These are phyloP conservation scores for Sarcomyxa edulis DNA, from an alignment of 768 basidiomycete species.

Conservation along the genomic window DNA sequence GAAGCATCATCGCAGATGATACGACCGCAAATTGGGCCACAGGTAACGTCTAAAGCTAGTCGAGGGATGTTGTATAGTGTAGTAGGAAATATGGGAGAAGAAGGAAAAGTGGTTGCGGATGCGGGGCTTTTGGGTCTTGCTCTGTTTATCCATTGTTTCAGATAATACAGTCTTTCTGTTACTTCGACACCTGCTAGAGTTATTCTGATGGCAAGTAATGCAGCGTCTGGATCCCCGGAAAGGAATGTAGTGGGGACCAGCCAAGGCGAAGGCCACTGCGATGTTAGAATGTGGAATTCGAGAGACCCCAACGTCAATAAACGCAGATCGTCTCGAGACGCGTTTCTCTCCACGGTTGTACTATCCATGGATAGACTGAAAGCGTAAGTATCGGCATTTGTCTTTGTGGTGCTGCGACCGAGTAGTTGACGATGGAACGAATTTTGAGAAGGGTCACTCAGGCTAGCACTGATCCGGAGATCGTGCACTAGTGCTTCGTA, in stretches of 20 bases:
- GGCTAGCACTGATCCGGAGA: conserved; percentile 32
- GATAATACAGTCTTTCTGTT: conserved; percentile 47
- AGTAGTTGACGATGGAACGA: conserved; percentile 47
- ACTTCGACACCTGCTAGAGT: conserved; percentile 41
- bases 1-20: conserved; percentile 40
- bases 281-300: conserved; percentile 35
- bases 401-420: conserved; percentile 31
- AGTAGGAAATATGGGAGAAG: background rate
- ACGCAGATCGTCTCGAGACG: conserved; percentile 23
- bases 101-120: background rate
- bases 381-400: conserved; percentile 41
- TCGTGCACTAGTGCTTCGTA: conserved; percentile 41
- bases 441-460: conserved; percentile 42
- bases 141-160: conserved; percentile 40
- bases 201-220: conserved; percentile 45
- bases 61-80: conserved; percentile 29
- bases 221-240: conserved; percentile 51
- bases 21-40: conserved; percentile 46
- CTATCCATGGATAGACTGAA: conserved; percentile 37
- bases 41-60: conserved; percentile 37
- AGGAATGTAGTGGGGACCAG: conserved; percentile 44
- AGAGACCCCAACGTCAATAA: conserved; percentile 38
- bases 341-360: conserved; percentile 38
- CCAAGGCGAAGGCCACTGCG: conserved; percentile 63
- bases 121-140: conserved; percentile 2